A percentile compares a stretch with the other conserved stretches of the same genome.
These are phyloP conservation scores for Pouteria glomerata DNA, from an alignment of 148 eudicot genomes.

Conservation along the genomic window DNA sequence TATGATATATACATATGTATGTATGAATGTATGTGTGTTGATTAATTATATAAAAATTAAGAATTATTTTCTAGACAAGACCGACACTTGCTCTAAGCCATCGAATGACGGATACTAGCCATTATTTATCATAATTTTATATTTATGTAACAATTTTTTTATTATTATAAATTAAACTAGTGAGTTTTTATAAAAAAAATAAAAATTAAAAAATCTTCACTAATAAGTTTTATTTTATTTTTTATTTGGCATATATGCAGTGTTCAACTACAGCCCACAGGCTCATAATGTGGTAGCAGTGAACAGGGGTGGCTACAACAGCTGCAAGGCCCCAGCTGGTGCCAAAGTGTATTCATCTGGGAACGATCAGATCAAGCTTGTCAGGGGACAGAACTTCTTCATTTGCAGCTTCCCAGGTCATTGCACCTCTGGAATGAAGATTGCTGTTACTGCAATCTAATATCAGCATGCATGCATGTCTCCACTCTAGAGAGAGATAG, in stretches of 20 bases:
- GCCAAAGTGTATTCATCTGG: constrained; percentile 40
- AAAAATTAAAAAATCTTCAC: too few relatives aligned
- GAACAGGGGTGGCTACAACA: constrained; percentile 22
- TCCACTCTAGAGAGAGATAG: neutral
- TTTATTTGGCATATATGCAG: constrained; percentile 30
- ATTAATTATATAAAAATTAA: too few relatives aligned
- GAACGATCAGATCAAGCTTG: constrained; percentile 38
- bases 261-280: constrained; percentile 34
- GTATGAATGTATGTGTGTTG: too few relatives aligned
- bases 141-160: too few relatives aligned
- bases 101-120: too few relatives aligned
- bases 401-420: constrained; percentile 49
- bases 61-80: too few relatives aligned
- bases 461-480: neutral
- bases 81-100: too few relatives aligned
- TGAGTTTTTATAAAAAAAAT: too few relatives aligned
- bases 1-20: too few relatives aligned
- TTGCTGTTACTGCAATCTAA: constrained; percentile 40
- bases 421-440: constrained; percentile 56
- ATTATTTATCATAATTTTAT: too few relatives aligned
- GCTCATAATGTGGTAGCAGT: constrained; percentile 49
- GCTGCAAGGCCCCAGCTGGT: constrained; percentile 29
- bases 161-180: too few relatives aligned
- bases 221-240: neutral
- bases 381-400: constrained; percentile 53